These are phyloP conservation scores for Plasmodium gonderi DNA, from an alignment of 169 alveolate genomes.

Conservation along the genomic window DNA sequence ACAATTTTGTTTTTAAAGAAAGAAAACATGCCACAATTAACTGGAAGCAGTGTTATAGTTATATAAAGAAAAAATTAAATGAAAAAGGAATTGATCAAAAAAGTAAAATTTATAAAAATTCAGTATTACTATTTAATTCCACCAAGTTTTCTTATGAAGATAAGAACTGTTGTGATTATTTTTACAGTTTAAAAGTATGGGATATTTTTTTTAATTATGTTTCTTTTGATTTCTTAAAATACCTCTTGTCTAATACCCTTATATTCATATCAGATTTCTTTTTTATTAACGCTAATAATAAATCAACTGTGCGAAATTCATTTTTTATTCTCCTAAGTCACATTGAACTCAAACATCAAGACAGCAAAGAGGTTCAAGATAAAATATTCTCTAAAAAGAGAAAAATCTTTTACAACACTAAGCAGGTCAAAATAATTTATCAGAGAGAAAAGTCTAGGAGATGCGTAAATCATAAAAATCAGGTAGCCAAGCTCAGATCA, in stretches of 20 bases:
- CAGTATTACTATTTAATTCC: constrained; percentile 51
- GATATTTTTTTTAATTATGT: constrained; percentile 63
- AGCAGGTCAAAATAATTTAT: constrained; percentile 18
- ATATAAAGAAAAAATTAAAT: constrained; percentile 59
- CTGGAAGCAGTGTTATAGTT: constrained; percentile 67
- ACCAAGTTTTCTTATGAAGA: constrained; percentile 69
- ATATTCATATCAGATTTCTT: constrained; percentile 64
- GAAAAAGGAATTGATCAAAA: constrained; percentile 43
- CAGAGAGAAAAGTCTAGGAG: background rate
- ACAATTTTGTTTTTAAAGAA: constrained; percentile 46
- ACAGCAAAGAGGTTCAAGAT: constrained; percentile 3
- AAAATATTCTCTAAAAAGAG: constrained; percentile 24
- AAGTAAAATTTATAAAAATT: constrained; percentile 60
- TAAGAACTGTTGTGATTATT: constrained; percentile 65
- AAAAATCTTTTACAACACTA: constrained; percentile 25
- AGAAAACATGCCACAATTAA: constrained; percentile 10
- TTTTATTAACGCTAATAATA: constrained; percentile 2
- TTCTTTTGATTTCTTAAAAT: constrained; percentile 67
- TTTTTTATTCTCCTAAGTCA: constrained; percentile 13
- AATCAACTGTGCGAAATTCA: constrained; percentile 8
- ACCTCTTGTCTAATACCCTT: constrained; percentile 61
- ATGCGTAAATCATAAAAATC: too few species aligned
- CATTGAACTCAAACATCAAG: constrained; percentile 34
- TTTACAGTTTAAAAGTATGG: constrained; percentile 67
- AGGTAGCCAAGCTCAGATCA: too few species aligned